These are phyloP conservation scores for Fusarium sp. DNA, from an alignment of 2,329 filamentous ascomycete genomes.

Conservation along the genomic window DNA sequence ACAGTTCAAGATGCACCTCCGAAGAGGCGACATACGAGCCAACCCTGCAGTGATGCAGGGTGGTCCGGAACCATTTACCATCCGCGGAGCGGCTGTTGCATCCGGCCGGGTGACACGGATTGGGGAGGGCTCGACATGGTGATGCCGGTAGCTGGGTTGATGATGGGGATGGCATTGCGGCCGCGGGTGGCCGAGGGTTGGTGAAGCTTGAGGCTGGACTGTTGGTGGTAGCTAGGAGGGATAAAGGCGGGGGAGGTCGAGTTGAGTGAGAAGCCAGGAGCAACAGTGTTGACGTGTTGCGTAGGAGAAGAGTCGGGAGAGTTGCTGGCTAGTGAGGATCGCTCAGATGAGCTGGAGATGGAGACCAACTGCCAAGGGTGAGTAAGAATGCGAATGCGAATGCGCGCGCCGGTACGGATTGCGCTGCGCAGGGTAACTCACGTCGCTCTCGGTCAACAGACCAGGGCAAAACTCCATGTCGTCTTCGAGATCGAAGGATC, in stretches of 20 bases:
- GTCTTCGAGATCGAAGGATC: slow-evolving; percentile 95
- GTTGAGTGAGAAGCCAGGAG: slow-evolving; percentile 81
- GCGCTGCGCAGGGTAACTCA: slow-evolving; percentile 63
- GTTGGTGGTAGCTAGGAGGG: slow-evolving; percentile 75
- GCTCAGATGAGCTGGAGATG: slow-evolving; percentile 92
- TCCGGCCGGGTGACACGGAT: slow-evolving; percentile 72
- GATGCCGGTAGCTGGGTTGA: slow-evolving; percentile 93
- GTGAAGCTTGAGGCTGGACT: slow-evolving; percentile 81
- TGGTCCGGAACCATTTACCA: slow-evolving; percentile 59
- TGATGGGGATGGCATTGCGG: slow-evolving; percentile 96
- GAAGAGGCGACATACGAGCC: slow-evolving; percentile 52
- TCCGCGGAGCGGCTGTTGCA: slow-evolving; percentile 67
- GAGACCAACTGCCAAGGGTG: slow-evolving; percentile 78
- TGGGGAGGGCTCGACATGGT: slow-evolving; percentile 89
- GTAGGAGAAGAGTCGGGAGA: slow-evolving; percentile 93
- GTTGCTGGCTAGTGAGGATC: slow-evolving; percentile 93
- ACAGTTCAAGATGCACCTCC: slow-evolving; percentile 51
- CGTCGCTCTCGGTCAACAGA: slow-evolving; percentile 92
- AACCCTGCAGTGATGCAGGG: slow-evolving; percentile 51
- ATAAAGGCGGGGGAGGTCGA: slow-evolving; percentile 75
- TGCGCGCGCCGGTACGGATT: not conserved
- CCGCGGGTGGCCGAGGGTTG: slow-evolving; percentile 90
- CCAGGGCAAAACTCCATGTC: slow-evolving; percentile 96
- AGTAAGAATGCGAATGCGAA: slow-evolving; percentile 45
- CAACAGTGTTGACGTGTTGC: slow-evolving; percentile 84